These are phyloP conservation scores for Penicillium sp. DNA, from an alignment of 2,329 filamentous ascomycete species.

Conservation along the genomic window DNA sequence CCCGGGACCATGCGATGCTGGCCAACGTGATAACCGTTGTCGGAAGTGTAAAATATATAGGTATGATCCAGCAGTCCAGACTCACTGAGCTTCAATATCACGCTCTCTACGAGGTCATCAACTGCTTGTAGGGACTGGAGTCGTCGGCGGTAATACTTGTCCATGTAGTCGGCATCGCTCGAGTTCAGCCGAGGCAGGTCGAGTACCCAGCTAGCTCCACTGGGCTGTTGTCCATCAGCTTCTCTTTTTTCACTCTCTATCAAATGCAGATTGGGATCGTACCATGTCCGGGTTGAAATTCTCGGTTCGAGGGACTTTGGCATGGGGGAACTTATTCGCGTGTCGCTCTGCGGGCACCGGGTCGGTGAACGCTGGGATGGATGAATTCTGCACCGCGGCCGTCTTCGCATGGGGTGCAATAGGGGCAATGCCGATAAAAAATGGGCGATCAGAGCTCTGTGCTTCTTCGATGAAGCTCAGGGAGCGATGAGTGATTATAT, in stretches of 20 bases:
- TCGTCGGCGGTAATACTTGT: conserved; percentile 46
- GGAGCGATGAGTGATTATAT: conserved; percentile 54
- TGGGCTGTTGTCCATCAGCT: background rate
- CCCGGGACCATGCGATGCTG: conserved; percentile 54
- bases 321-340: conserved; percentile 53
- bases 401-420: conserved; percentile 57
- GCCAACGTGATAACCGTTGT: conserved; percentile 56
- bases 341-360: conserved; percentile 48
- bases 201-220: conserved; percentile 37
- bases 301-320: conserved; percentile 52
- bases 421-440: conserved; percentile 61
- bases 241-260: too few relatives aligned
- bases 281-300: conserved; percentile 51
- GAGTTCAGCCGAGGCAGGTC: conserved; percentile 40
- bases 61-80: conserved; percentile 44
- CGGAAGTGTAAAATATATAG: conserved; percentile 54
- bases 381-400: background rate
- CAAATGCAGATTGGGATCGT: background rate
- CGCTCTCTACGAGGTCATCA: conserved; percentile 47
- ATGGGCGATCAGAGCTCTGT: conserved; percentile 48
- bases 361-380: conserved; percentile 15
- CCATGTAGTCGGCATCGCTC: conserved; percentile 45
- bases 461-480: conserved; percentile 56
- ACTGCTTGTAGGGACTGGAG: conserved; percentile 48
- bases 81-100: conserved; percentile 39